Percentiles rank a stretch among this genome's conserved stretches.
Conservation (phyloP, 352 stramenopile genomes). For the Globisporangium splendens region DNA sequence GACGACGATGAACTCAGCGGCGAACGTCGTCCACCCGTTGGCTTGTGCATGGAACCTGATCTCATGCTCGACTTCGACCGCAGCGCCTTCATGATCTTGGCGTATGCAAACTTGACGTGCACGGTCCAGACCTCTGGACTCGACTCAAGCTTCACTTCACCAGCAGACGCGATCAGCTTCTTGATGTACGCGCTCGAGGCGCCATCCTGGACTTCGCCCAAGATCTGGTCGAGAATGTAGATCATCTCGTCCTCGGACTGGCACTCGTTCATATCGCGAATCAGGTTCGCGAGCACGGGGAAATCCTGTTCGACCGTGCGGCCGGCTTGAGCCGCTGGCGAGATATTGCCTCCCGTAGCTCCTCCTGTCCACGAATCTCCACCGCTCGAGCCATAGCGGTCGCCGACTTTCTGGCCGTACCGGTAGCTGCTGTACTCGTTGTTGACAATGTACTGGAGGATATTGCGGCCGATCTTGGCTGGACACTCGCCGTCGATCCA, state of each 20-base stretch:
- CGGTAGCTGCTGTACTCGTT: conserved; percentile 64
- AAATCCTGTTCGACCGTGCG: conserved; percentile 68
- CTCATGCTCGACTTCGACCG: conserved; percentile 26
- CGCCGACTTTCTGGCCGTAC: conserved; percentile 59
- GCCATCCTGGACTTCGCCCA: conserved; percentile 72
- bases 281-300: conserved; percentile 64
- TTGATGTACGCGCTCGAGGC: conserved; percentile 61
- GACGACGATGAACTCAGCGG: conserved; percentile 13
- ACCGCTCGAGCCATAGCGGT: conserved; percentile 11
- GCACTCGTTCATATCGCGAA: conserved; percentile 75
- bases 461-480: conserved; percentile 46
- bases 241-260: conserved; percentile 76
- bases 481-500: conserved; percentile 68
- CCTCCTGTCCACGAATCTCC: conserved; percentile 9
- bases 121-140: conserved; percentile 58
- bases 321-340: conserved; percentile 46
- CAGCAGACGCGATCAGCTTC: conserved; percentile 65
- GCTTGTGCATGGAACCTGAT: conserved; percentile 5
- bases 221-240: conserved; percentile 79
- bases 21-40: conserved; percentile 11
- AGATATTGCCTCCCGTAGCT: conserved; percentile 17
- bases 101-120: conserved; percentile 73
- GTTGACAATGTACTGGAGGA: conserved; percentile 73
- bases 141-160: conserved; percentile 69
- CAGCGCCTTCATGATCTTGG: conserved; percentile 75